Evolutionary conservation across 139 green algal species (phyloP), one percentile per base, ranked within the genome.

Genomic region (Chlamydomonas incerta): DNA sequence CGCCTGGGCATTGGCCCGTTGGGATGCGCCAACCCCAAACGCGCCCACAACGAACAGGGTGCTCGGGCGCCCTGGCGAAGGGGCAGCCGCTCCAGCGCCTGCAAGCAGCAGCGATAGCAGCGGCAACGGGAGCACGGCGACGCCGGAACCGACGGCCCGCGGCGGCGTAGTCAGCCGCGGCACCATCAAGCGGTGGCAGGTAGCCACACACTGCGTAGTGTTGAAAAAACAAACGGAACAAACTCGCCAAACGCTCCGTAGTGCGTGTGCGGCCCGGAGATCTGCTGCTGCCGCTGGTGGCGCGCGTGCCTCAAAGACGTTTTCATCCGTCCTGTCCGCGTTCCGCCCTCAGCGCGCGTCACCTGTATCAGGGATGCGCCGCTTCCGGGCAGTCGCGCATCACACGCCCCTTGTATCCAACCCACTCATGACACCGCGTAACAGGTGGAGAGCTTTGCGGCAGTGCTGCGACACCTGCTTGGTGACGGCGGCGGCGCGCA

Each of bases 391-490:
- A 14, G 15, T 65, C 20, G 5, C 50, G 50, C 0, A 71, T 55
- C n/a, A n/a, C n/a, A n/a, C n/a, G n/a, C n/a, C n/a, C n/a, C n/a
- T n/a, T n/a, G n/a, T n/a, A n/a, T n/a, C n/a, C n/a, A n/a, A n/a
- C n/a, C n/a, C n/a, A n/a, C n/a, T n/a, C n/a, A n/a, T n/a, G n/a
- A n/a, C n/a, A n/a, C n/a, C n/a, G n/a, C n/a, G n/a, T n/a, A n/a
- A n/a, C 92, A 96, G 93, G 91, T 95, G 26, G 92, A 95, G 57
- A 94, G 86, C 83, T 95, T 95, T 82, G 88, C 84, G 0, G 62
- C 89, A 14, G 88, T 92, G 55, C 83, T 96, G 65, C 50, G 69
- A 13, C 86, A 82, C 71, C 71, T 95, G 52, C 81, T 93, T 18
- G 24, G 77, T 47, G 55, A 14, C 65, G 14, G 26, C 35, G 10